Base-by-base conservation (phyloP, 2,329 filamentous ascomycete genomes). In the Pestalotiopsis fici region DNA sequence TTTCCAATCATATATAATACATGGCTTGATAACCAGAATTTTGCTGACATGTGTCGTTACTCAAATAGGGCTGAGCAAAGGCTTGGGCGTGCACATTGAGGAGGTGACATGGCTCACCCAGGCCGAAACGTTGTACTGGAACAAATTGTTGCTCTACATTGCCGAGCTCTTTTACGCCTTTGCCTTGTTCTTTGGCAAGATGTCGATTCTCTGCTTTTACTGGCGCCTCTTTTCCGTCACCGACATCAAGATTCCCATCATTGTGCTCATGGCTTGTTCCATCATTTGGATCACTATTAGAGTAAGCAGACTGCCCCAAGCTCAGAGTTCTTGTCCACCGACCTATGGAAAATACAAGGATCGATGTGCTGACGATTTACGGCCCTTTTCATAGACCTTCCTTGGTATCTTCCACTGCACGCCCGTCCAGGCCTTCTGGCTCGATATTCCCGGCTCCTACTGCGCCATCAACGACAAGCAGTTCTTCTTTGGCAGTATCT, bases 121-220 rank as follows among this genome's bases (percentile, higher is more conserved):
- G 9, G 66, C 65, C 7, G 27, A 68, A 11, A 43, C 54, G 4
- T 37, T 66, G 15, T 68, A 61, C 39, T 43, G 50, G 18, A 66
- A 55, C 28, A 68, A 66, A 47, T 7, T 72, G 65, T 66, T 75
- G 59, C 68, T 77, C 35, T 77, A 71, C 68, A 69, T 71, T 55
- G 71, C 69, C 47, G 76, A 76, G 59, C 67, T 76, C 18, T 71
- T 73, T 47, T 77, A 77, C 47, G 70, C 65, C 35, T 75, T 74
- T 31, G 72, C 74, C 9, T 71, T 78, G 9, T 73, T 71, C 13
- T 74, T 75, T 61, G 71, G 70, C 13, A 78, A 78, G 63, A 70
- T 76, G 50, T 74, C 76, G 15, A 69, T 78, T 7, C 69, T 78
- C 9, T 70, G 66, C 28, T 74, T 78, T 35, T 78, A 78, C 68